Base-by-base conservation (phyloP, 1,284 basidiomycete species). In the Sanghuangporus sanghuang region DNA sequence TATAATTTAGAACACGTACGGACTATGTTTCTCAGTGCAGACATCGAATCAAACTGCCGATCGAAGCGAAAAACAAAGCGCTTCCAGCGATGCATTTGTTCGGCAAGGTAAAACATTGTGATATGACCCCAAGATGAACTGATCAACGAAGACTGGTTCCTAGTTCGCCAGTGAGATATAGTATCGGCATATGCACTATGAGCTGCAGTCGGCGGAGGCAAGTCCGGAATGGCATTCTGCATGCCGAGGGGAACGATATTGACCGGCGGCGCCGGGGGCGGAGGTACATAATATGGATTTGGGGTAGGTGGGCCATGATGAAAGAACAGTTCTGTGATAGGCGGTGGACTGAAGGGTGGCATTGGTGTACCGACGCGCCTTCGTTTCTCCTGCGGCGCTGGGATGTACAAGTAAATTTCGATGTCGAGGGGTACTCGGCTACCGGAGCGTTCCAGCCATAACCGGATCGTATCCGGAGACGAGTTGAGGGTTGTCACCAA, bases 371-470 rank as follows among this genome's bases (percentile, higher is more conserved):
- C 44, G 8, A 23, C 42, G 7, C 48, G 64, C 23, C 57, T 55
- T 42, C 61, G 62, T n/a, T 59, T 62, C 23, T 62, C 59, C 49
- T 58, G 66, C 4, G 62, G 58, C 36, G 59, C 52, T 35, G 64
- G 40, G 36, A 87, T 81, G 49, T 84, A 83, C 46, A 91, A 75
- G 71, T 85, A 85, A 57, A 92, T 90, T 70, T 91, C 87, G 65
- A 92, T 89, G 72, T 91, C 89, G 11, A 91, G 79, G 4, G 89
- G 86, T 9, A 85, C 82, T 2, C 74, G 79, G 61, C 78, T 76
- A 3, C 89, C 89, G 8, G 89, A 87, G 21, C 89, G 85, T 71
- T 91, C 89, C 1, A 92, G 78, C 89, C 89, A 91, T 12, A 92
- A 78, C 3, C 89, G 84, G 57, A 91, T 81, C 12, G 85, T 89